These are phyloP conservation scores for Parastagonospora avenae DNA, from an alignment of 2,329 filamentous ascomycete species.

Conservation along the genomic window DNA sequence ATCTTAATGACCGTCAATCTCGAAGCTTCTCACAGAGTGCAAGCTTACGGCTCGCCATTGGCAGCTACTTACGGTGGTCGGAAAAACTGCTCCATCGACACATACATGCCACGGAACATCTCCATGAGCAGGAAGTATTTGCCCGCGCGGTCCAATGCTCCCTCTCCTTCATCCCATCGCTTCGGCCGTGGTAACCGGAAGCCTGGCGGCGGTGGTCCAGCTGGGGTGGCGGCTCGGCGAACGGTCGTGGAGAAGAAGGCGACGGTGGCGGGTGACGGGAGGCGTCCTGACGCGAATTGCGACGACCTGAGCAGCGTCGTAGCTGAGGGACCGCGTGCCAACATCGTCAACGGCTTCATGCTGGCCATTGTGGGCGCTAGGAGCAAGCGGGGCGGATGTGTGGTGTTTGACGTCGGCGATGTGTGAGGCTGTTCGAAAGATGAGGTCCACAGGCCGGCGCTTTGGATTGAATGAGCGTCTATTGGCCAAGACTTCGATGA, in stretches of 20 bases:
- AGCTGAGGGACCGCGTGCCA: slow-evolving; percentile 53
- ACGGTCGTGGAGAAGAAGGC: slow-evolving; percentile 69
- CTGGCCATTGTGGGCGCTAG: slow-evolving; percentile 52
- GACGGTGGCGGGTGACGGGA: slow-evolving; percentile 53
- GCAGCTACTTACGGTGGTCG: slow-evolving; percentile 78
- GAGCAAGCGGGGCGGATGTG: slow-evolving; percentile 31
- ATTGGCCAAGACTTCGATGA: slow-evolving; percentile 36
- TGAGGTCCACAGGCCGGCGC: slow-evolving; percentile 21
- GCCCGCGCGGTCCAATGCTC: slow-evolving; percentile 78
- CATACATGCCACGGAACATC: slow-evolving; percentile 97
- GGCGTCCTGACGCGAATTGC: slow-evolving; percentile 38
- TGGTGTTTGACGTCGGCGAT: slow-evolving; percentile 26
- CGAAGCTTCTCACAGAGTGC: neutral
- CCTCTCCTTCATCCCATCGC: slow-evolving; percentile 82
- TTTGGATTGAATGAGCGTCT: slow-evolving; percentile 25
- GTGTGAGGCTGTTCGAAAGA: slow-evolving; percentile 28
- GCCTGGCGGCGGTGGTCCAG: slow-evolving; percentile 76
- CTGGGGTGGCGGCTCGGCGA: slow-evolving; percentile 66
- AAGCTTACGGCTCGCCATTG: slow-evolving; percentile 16
- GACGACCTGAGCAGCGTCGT: slow-evolving; percentile 45
- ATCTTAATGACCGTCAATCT: slow-evolving; percentile 61
- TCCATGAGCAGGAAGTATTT: slow-evolving; percentile 96
- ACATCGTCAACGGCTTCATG: slow-evolving; percentile 54
- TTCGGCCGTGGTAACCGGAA: slow-evolving; percentile 78
- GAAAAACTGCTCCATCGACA: slow-evolving; percentile 97